Base-by-base conservation (phyloP, 176 grass and related monocot species). In the Carex pumila region DNA sequence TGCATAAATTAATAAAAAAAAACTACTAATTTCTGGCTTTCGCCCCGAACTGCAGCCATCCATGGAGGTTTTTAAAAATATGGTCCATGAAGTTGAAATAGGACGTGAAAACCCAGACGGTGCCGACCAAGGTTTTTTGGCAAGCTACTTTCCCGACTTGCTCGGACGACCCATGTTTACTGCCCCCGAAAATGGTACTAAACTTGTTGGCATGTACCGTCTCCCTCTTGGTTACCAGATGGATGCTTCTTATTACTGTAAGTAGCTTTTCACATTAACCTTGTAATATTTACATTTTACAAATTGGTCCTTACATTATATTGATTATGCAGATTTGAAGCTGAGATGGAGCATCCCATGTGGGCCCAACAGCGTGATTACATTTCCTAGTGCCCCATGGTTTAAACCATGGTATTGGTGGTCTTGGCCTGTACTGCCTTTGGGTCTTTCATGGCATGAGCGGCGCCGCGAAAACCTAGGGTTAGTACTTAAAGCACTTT, bases 321-420 rank as follows among this genome's bases (percentile, higher is more conserved):
- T 58, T 61, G 18, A 37, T 50, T 1, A 61, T 85, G 87, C 80
- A 97, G 94, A 97, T 92, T 82, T 97, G 59, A 97, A 97, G 90
- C 91, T 97, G 81, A 87, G 90, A 45, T 97, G 94, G 94, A 97
- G 88, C 87, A 94, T 97, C 72, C 94, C 94, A 1, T 97, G 94
- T 83, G 94, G 94, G 62, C 94, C 94, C 0, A 97, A 97, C 85
- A 97, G 92, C 59, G 94, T 97, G 18, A 88, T 97, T 61, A 97
- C 94, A 65, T 97, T 97, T 82, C 94, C 94, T 1, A 94, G 94
- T 50, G 94, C 94, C 41, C 94, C 92, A 60, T 97, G 91, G 94
- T 87, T 97, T 64, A 97, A 97, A 84, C 94, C 94, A 87, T 97
- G 94, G 94, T 97, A 97, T 72, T 97, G 94, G 94, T 97, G 91